Evolutionary conservation across 345 rosid genomes (phyloP).

Genomic region (Euphorbia lathyris): DNA sequence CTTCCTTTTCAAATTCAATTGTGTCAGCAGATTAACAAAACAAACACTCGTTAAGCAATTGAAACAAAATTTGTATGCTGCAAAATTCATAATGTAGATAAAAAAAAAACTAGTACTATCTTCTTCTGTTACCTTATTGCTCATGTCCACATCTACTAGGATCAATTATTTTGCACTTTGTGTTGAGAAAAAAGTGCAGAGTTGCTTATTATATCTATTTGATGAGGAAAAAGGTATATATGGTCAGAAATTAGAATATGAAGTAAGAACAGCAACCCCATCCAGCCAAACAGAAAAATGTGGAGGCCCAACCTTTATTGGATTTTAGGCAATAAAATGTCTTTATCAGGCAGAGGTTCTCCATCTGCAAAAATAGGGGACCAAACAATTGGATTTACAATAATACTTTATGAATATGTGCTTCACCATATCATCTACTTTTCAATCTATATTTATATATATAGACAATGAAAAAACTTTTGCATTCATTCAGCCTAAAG

Average conservation of each 20-base stretch:
- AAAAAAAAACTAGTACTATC: no score
- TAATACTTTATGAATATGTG: constrained; percentile 10
- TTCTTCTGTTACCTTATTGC: constrained; percentile 20
- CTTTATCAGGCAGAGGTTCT: constrained; percentile 22
- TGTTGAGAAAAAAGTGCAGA: neutral
- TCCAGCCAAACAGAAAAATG: neutral
- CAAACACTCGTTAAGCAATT: neutral
- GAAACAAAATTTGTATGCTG: neutral
- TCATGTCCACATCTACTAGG: neutral
- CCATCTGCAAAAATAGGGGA: constrained; percentile 33
- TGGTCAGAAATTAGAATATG: constrained; percentile 16
- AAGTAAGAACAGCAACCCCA: constrained; percentile 3
- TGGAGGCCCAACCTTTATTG: constrained; percentile 29
- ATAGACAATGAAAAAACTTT: neutral
- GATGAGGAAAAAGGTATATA: constrained; percentile 5
- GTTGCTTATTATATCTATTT: constrained; percentile 10
- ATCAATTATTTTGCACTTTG: neutral
- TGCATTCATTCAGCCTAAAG: neutral
- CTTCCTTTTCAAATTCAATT: neutral
- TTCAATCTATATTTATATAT: neutral
- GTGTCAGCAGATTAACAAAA: neutral
- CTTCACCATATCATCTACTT: neutral
- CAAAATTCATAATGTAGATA: neutral
- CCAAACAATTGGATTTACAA: constrained; percentile 22
- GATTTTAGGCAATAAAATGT: constrained; percentile 20